Evolutionary conservation across 768 basidiomycete genomes (phyloP).

Genomic region (Neoboletus magnificus): DNA sequence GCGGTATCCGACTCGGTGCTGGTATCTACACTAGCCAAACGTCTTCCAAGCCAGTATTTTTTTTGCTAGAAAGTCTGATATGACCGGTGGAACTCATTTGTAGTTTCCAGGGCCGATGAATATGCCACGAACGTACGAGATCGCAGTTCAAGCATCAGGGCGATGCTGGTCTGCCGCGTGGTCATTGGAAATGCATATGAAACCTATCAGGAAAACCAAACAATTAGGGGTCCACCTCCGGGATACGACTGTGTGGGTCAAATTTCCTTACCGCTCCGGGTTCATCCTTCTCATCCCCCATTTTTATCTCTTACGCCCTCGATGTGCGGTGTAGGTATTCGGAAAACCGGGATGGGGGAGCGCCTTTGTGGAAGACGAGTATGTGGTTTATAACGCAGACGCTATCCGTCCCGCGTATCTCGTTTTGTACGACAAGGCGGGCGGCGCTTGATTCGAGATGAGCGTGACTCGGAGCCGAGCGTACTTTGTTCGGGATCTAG

Average conservation of each 20-base stretch:
- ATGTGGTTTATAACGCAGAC: slow-evolving; percentile 24
- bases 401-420: slow-evolving; percentile 27
- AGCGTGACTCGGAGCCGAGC: not conserved
- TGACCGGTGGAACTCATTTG: not conserved
- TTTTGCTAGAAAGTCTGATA: not conserved
- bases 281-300: not conserved
- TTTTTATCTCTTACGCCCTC: not conserved
- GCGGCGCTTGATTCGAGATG: not conserved
- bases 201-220: slow-evolving; percentile 6
- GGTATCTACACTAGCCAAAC: slow-evolving; percentile 23
- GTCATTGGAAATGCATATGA: slow-evolving; percentile 15
- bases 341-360: slow-evolving; percentile 10
- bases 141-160: slow-evolving; percentile 6
- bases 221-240: slow-evolving; percentile 11
- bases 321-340: slow-evolving; percentile 6
- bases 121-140: slow-evolving; percentile 15
- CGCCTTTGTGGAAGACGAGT: slow-evolving; percentile 21
- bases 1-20: slow-evolving; percentile 24
- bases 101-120: slow-evolving; percentile 13
- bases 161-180: slow-evolving; percentile 25
- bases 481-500: not conserved
- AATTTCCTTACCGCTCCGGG: not conserved
- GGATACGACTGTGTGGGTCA: slow-evolving; percentile 23
- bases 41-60: slow-evolving; percentile 22
- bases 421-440: slow-evolving; percentile 15